Evolutionary conservation across 176 grass and related monocot genomes (phyloP).

Genomic region (Melocanna baccifera): DNA sequence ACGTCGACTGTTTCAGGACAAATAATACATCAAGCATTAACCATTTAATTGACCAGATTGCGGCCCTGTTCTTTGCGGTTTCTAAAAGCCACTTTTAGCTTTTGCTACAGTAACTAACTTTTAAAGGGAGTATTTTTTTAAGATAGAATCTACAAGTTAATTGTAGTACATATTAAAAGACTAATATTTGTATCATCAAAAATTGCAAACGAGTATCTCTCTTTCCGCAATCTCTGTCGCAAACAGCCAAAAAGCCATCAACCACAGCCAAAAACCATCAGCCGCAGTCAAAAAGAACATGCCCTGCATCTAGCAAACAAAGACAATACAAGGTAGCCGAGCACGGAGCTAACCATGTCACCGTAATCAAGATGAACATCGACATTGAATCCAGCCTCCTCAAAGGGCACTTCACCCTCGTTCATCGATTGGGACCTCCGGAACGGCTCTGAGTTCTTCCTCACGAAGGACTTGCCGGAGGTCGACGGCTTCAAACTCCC

Average conservation of each 20-base stretch:
- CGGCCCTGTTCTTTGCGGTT: no score
- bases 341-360: slow-evolving; percentile 63
- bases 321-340: slow-evolving; percentile 5
- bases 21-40: slow-evolving; percentile 16
- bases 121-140: no score
- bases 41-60: slow-evolving; percentile 24
- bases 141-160: no score
- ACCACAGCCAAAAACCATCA: no score
- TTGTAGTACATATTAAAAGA: no score
- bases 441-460: slow-evolving; percentile 78
- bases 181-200: no score
- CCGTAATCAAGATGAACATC: slow-evolving; percentile 50
- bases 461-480: slow-evolving; percentile 67
- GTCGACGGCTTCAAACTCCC: slow-evolving; percentile 62
- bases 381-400: slow-evolving; percentile 50
- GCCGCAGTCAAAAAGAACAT: no score
- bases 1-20: slow-evolving; percentile 55
- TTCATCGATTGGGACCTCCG: slow-evolving; percentile 73
- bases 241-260: no score
- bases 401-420: slow-evolving; percentile 48
- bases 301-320: slow-evolving; percentile 18
- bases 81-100: no score
- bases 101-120: no score
- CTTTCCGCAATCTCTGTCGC: no score
- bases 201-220: no score